Base-by-base conservation (phyloP, 495 filamentous ascomycete genomes). In the Lepidopterella palustris region DNA sequence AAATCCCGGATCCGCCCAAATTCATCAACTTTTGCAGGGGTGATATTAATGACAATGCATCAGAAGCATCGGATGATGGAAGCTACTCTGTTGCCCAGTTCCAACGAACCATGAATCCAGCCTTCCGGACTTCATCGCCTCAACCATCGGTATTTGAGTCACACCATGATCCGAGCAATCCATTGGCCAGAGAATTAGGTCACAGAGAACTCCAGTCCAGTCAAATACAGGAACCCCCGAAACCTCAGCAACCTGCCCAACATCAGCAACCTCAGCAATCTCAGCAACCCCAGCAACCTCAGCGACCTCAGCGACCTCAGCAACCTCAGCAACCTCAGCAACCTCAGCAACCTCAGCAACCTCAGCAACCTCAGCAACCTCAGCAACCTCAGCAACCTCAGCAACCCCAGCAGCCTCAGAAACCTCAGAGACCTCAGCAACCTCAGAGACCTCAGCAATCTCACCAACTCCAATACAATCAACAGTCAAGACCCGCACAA, bases 21-120 rank as follows among this genome's bases (percentile, higher is more conserved):
- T 99, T 95, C 71, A 96, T 99, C 80, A 95, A 99, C 77, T 99
- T 96, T 74, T 92, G 89, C 71, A 87, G 93, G 20, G 93, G 95
- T 4, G 93, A 97, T 68, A 71, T 87, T 31, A 83, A 87, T 42
- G 93, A 97, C 61, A 80, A 81, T 25, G 82, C 81, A 66, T 96
- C 92, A 0, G 90, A 95, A 54, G 77, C 81, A 24, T 92, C 89
- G 0, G 91, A 96, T 20, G 84, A 88, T 47, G 90, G 92, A 1
- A 85, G 79, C 56, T 97, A 93, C 61, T 93, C 89, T 0, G 89
- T 97, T 20, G 95, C 95, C 13, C 90, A 97, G 68, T 99, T 97
- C 72, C 90, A 92, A 59, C 82, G 95, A 55, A 88, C 86, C 11
- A 95, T 96, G 73, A 97, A 98, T 67, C 91, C 95, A 50, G 88